These are phyloP conservation scores for Talaromyces sp. DNA, from an alignment of 2,329 filamentous ascomycete genomes.

Conservation along the genomic window DNA sequence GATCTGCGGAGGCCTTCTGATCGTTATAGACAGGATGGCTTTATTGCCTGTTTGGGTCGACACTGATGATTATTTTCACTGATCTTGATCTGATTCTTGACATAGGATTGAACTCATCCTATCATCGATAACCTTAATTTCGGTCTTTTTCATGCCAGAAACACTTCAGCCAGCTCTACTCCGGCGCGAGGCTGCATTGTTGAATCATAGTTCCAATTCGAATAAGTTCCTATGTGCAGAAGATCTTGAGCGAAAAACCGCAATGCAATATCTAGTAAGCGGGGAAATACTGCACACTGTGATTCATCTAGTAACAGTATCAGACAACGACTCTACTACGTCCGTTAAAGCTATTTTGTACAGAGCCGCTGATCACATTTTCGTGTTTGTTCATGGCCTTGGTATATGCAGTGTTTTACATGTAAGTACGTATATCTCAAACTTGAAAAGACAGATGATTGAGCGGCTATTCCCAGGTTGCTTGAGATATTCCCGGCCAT, in stretches of 20 bases:
- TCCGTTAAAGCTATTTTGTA: background rate
- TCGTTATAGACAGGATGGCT: background rate
- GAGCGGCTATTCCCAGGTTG: background rate
- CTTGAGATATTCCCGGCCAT: background rate
- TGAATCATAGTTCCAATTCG: background rate
- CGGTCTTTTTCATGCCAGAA: background rate
- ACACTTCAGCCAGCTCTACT: background rate
- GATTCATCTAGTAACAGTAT: background rate
- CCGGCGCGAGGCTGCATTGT: background rate
- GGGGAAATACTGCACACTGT: background rate
- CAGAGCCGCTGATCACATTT: background rate
- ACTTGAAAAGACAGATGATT: background rate
- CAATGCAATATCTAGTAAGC: background rate
- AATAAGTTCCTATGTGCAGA: background rate
- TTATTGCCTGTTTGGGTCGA: background rate
- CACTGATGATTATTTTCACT: background rate
- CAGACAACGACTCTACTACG: background rate
- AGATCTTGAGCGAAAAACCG: background rate
- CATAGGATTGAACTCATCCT: background rate
- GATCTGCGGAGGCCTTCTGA: background rate
- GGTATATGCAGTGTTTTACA: background rate
- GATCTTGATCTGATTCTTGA: background rate
- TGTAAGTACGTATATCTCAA: background rate
- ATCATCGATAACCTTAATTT: background rate
- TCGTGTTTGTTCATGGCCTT: background rate